Conservation (phyloP, 1,284 basidiomycete genomes). For the Hemileia vastatrix region DNA sequence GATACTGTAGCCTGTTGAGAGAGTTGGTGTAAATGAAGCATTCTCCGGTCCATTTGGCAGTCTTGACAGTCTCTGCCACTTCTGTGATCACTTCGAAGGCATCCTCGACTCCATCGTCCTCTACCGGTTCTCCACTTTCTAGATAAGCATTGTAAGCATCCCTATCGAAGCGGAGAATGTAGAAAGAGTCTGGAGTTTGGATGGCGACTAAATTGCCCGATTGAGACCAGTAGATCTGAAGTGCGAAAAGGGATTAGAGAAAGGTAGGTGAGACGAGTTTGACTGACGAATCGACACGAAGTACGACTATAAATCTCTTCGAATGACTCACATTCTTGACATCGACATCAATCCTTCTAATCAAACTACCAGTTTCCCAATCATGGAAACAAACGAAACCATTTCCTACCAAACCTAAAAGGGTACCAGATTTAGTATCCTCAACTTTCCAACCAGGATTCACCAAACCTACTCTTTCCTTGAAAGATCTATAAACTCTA, state of each 20-base stretch:
- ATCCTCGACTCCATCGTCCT: slow-evolving; percentile 42
- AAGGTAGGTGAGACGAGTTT: too few species aligned
- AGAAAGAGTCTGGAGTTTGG: slow-evolving; percentile 43
- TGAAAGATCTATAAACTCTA: slow-evolving; percentile 84
- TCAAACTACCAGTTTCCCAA: slow-evolving; percentile 39
- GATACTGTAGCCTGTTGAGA: slow-evolving; percentile 42
- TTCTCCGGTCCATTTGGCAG: slow-evolving; percentile 42
- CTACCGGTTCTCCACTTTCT: slow-evolving; percentile 33
- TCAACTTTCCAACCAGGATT: slow-evolving; percentile 47
- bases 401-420: slow-evolving; percentile 37
- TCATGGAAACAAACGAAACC: slow-evolving; percentile 45
- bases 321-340: too few species aligned
- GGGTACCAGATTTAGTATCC: slow-evolving; percentile 37
- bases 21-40: slow-evolving; percentile 44
- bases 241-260: too few species aligned
- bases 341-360: slow-evolving; percentile 42
- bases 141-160: slow-evolving; percentile 35
- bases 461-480: slow-evolving; percentile 57
- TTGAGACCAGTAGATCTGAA: slow-evolving; percentile 37
- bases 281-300: too few species aligned
- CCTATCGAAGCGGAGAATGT: slow-evolving; percentile 40
- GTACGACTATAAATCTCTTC: slow-evolving; percentile 18
- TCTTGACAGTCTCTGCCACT: slow-evolving; percentile 38
- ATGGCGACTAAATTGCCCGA: slow-evolving; percentile 40
- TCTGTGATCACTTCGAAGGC: slow-evolving; percentile 41